Conservation (phyloP, 163 green algal genomes). For the Trebouxia gelatinosa region DNA sequence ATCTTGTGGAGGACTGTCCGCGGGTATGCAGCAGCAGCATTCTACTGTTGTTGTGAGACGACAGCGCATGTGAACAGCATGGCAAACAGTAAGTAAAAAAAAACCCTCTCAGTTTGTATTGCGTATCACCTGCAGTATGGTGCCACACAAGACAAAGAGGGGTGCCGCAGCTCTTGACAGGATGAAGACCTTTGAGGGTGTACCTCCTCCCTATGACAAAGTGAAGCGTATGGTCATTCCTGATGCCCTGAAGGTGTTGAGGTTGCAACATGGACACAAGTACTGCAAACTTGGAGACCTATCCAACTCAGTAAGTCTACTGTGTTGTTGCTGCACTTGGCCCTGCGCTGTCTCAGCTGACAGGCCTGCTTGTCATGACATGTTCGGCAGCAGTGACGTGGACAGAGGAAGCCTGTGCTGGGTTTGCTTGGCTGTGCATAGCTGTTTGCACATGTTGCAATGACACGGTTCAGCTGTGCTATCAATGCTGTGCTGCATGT, state of each 20-base stretch:
- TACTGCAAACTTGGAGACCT: slow-evolving; percentile 60
- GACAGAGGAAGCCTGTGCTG: not conserved
- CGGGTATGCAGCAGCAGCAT: too few relatives aligned
- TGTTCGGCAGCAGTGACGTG: too few relatives aligned
- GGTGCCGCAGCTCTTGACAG: slow-evolving; percentile 90
- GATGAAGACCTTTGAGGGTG: slow-evolving; percentile 95
- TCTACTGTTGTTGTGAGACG: too few relatives aligned
- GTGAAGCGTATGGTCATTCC: slow-evolving; percentile 93
- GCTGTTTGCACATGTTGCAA: not conserved
- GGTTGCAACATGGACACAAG: slow-evolving; percentile 61
- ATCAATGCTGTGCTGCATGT: too few relatives aligned
- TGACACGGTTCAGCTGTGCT: not conserved
- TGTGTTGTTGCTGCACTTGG: not conserved
- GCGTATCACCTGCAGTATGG: slow-evolving; percentile 79
- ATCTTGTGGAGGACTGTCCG: slow-evolving; percentile 97
- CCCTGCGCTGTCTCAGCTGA: too few relatives aligned
- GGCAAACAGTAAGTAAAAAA: too few relatives aligned
- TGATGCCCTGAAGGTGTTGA: slow-evolving; percentile 88
- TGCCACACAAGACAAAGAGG: slow-evolving; percentile 96
- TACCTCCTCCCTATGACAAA: slow-evolving; percentile 95
- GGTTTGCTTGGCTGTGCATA: not conserved
- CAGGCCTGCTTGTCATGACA: not conserved
- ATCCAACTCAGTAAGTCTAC: slow-evolving; percentile 38
- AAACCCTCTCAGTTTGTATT: too few relatives aligned
- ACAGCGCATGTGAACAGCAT: too few relatives aligned